Base-by-base conservation (phyloP, 495 filamentous ascomycete genomes). In the Penicillium pancosmium region DNA sequence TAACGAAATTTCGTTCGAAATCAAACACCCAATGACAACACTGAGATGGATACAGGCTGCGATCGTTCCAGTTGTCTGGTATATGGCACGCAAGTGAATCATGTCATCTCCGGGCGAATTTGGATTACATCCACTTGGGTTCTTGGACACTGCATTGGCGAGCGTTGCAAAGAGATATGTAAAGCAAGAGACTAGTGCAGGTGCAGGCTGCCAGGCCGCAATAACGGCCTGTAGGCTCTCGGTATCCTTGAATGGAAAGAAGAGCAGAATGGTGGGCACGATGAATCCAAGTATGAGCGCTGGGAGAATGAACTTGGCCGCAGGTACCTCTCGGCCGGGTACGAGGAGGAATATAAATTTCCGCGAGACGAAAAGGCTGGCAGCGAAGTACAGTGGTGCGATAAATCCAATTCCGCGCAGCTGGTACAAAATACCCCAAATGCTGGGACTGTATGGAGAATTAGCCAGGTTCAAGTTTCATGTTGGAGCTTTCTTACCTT, bases 321-420 rank as follows among this genome's bases (percentile, higher is more conserved):
- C 44, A 13, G 52, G 41, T 2, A 65, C n/a, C 4, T 15, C 40
- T 43, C 55, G 50, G 27, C 48, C 21, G 4, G 36, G 44, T 12
- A 55, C 35, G 4, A 52, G 21, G 34, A 59, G 59, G 41, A 59
- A 65, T 15, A 12, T 0, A 1, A 36, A 12, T 15, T 33, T 27
- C 0, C 59, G 36, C 3, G 63, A 65, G 3, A 41, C 15, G 25
- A 52, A 65, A 1, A 52, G 15, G 25, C 55, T 62, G 2, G 18
- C 23, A 43, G 52, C 50, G 33, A 62, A 62, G 27, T 59, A 65
- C 1, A 65, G n/a, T 15, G 63, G 63, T 11, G 59, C 63, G 12
- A 65, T 59, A 23, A 58, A n/a, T 7, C 63, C 63, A 2, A 65
- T 62, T 11, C 63, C 63, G 31, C 59, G 63, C 18, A 65, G 55